Conservation (phyloP, 169 alveolate genomes). For the Plasmodium knowlesi region DNA sequence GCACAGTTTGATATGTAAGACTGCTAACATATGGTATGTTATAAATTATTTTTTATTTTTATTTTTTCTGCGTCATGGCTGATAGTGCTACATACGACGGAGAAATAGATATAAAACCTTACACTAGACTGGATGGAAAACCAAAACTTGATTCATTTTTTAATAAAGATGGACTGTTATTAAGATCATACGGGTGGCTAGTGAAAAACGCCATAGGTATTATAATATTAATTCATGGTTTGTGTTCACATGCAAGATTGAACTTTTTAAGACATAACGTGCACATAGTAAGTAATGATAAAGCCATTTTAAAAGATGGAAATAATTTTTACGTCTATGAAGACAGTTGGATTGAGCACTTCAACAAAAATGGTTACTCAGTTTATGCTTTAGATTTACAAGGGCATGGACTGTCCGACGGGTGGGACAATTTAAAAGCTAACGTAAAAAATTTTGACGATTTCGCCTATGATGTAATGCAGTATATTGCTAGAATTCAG, state of each 20-base stretch:
- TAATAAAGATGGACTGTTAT: background rate
- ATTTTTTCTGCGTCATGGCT: background rate
- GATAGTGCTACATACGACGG: background rate
- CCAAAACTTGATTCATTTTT: background rate
- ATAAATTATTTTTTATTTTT: no score
- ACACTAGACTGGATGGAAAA: background rate
- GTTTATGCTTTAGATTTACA: background rate
- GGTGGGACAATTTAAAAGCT: background rate
- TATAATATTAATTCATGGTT: background rate
- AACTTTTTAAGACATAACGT: background rate
- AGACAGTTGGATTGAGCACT: background rate
- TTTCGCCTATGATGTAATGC: background rate
- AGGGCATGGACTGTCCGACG: background rate
- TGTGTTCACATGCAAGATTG: background rate
- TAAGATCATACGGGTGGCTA: background rate
- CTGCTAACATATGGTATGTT: background rate
- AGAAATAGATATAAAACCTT: background rate
- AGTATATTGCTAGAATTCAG: background rate
- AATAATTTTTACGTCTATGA: background rate
- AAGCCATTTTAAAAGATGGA: background rate
- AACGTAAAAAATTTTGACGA: background rate
- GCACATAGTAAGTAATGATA: background rate
- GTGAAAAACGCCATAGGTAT: background rate
- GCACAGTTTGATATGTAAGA: background rate
- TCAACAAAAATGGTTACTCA: background rate